These are phyloP conservation scores for Scleromitrula shiraiana DNA, from an alignment of 2,329 filamentous ascomycete genomes.

Conservation along the genomic window DNA sequence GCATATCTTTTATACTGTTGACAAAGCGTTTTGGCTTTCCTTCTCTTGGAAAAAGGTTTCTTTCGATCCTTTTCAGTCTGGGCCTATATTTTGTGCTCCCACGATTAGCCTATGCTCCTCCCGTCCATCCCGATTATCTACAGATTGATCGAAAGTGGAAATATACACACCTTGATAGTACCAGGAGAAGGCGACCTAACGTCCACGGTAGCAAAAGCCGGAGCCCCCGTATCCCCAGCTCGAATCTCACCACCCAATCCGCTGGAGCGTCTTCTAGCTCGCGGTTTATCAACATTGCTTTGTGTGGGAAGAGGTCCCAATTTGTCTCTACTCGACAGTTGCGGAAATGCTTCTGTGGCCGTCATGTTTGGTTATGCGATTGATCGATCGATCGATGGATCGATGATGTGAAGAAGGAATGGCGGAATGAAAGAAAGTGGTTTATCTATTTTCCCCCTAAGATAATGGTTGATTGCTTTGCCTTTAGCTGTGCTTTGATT, in stretches of 20 bases:
- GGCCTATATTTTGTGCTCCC: constrained; percentile 13
- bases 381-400: too few species aligned
- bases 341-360: constrained; percentile 12
- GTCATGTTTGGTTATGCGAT: constrained; percentile 9
- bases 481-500: too few species aligned
- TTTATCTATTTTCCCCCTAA: too few species aligned
- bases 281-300: constrained; percentile 18
- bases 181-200: constrained; percentile 22
- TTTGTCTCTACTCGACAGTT: constrained; percentile 7
- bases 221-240: constrained; percentile 41
- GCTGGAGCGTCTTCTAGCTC: constrained; percentile 37
- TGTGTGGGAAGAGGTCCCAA: constrained; percentile 6
- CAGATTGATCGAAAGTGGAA: not conserved
- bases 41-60: constrained; percentile 29
- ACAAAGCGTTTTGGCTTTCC: constrained; percentile 31
- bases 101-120: not conserved
- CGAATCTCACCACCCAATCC: constrained; percentile 43
- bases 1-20: constrained; percentile 39
- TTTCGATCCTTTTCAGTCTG: constrained; percentile 27
- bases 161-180: constrained; percentile 20
- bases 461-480: too few species aligned
- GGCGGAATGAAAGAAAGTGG: not conserved
- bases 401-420: not conserved
- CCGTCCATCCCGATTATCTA: not conserved
- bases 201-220: constrained; percentile 40